Percentiles rank a stretch among this genome's conserved stretches.
phyloP scores from a whole-genome alignment of 139 green algal genomes.

The Marvania coccoides region DNA sequence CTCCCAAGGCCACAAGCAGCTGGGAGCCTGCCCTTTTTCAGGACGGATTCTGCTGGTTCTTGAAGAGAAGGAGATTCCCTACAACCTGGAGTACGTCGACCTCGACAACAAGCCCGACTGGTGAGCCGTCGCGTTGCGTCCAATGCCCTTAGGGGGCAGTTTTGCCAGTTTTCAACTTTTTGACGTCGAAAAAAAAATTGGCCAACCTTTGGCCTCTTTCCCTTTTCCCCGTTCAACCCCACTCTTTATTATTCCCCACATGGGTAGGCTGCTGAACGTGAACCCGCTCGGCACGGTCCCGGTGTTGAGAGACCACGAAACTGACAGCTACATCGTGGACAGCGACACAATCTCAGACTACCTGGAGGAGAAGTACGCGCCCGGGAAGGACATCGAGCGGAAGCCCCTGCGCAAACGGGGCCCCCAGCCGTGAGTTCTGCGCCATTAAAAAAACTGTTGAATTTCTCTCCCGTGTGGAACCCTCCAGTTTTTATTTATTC shows the following conservation, averaged over 20 bases:
- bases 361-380: slow-evolving; percentile 56
- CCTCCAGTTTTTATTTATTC: not conserved
- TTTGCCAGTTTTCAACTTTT: not conserved
- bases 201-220: not conserved
- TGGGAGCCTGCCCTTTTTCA: slow-evolving; percentile 60
- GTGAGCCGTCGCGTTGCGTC: too few relatives aligned
- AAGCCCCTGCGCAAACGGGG: slow-evolving; percentile 5
- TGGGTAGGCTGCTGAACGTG: slow-evolving; percentile 71
- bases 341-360: slow-evolving; percentile 61
- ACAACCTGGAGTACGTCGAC: slow-evolving; percentile 56
- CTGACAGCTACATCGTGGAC: slow-evolving; percentile 28
- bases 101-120: slow-evolving; percentile 75
- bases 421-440: slow-evolving; percentile 12
- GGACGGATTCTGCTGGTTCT: slow-evolving; percentile 72
- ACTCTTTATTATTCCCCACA: not conserved
- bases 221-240: not conserved
- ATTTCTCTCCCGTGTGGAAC: not conserved
- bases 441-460: too few relatives aligned
- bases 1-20: not conserved
- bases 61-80: slow-evolving; percentile 63
- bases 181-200: too few relatives aligned
- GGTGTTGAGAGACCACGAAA: not conserved
- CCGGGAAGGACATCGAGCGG: slow-evolving; percentile 10
- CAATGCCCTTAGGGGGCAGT: too few relatives aligned
- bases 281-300: slow-evolving; percentile 38